These are phyloP conservation scores for Ophioceras dolichostomum DNA, from an alignment of 2,329 filamentous ascomycete genomes.

Conservation along the genomic window DNA sequence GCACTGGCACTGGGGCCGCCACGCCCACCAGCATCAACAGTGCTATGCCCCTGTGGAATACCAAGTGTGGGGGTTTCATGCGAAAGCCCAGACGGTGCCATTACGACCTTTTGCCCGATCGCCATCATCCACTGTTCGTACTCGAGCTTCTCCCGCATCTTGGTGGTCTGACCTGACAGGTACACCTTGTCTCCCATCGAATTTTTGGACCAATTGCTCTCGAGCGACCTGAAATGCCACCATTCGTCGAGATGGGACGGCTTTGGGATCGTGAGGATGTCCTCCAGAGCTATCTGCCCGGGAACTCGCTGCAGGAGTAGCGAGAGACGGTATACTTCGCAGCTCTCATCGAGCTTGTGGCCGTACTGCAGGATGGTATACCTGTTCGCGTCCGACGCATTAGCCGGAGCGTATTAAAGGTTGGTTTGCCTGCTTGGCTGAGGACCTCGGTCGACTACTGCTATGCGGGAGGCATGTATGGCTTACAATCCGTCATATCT, in stretches of 20 bases:
- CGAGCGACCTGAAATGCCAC: slow-evolving; percentile 33
- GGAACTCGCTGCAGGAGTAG: slow-evolving; percentile 32
- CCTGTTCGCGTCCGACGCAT: no score
- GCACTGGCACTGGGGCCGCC: no score
- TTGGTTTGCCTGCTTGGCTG: no score
- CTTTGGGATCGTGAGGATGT: slow-evolving; percentile 30
- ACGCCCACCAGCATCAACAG: no score
- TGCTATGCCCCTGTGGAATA: no score
- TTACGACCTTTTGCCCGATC: no score
- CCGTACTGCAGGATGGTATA: slow-evolving; percentile 37
- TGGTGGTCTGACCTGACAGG: slow-evolving; percentile 1
- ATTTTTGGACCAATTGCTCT: slow-evolving; percentile 25
- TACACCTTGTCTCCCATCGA: background rate
- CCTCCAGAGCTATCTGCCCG: slow-evolving; percentile 27
- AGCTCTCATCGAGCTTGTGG: slow-evolving; percentile 24
- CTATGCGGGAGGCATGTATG: no score
- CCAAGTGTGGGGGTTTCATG: no score
- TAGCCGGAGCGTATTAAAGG: no score
- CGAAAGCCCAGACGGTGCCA: no score
- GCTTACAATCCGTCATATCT: slow-evolving; percentile 47
- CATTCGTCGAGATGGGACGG: slow-evolving; percentile 47
- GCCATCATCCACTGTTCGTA: slow-evolving; percentile 4
- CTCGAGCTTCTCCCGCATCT: slow-evolving; percentile 2
- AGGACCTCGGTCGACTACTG: no score
- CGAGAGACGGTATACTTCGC: slow-evolving; percentile 27